Percentiles rank a stretch among this genome's conserved stretches.
These are phyloP conservation scores for Thelephora ganbajun DNA, from an alignment of 768 basidiomycete species.

Conservation along the genomic window DNA sequence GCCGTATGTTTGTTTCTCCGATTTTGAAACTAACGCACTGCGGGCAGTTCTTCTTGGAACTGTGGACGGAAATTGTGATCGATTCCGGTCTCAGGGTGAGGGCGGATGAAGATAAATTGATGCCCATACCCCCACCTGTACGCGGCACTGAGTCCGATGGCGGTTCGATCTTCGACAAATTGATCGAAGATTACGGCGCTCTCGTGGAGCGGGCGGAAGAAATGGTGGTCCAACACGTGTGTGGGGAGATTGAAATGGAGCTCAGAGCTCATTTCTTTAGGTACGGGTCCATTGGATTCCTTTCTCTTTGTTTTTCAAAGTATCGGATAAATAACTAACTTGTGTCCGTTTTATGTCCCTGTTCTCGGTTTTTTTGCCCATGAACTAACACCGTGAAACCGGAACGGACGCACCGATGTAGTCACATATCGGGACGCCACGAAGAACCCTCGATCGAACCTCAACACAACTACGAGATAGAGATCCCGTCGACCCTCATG, in stretches of 20 bases:
- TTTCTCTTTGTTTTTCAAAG: background rate
- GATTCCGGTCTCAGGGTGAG: conserved; percentile 42
- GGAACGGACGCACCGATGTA: too few species aligned
- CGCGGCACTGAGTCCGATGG: conserved; percentile 26
- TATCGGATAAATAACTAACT: background rate
- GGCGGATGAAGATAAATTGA: conserved; percentile 31
- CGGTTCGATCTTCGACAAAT: conserved; percentile 68
- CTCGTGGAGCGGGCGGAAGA: conserved; percentile 60
- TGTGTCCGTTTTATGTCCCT: too few species aligned
- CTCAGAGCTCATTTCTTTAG: conserved; percentile 61
- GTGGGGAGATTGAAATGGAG: conserved; percentile 64
- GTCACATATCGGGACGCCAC: background rate
- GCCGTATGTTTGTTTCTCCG: background rate
- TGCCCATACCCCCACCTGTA: conserved; percentile 30
- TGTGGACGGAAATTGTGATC: conserved; percentile 70
- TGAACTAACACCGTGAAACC: too few species aligned
- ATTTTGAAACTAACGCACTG: conserved; percentile 26
- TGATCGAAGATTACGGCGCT: conserved; percentile 48
- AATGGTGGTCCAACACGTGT: conserved; percentile 75
- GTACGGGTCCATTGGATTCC: conserved; percentile 14
- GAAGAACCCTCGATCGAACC: conserved; percentile 11
- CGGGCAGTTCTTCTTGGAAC: conserved; percentile 89
- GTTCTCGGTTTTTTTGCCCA: too few species aligned
- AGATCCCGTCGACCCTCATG: conserved; percentile 59
- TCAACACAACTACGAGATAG: conserved; percentile 21